Percentiles rank a stretch among this genome's conserved stretches.
Conservation (phyloP, 108 stramenopile genomes). For the Cyclotella choctawhatcheeana region DNA sequence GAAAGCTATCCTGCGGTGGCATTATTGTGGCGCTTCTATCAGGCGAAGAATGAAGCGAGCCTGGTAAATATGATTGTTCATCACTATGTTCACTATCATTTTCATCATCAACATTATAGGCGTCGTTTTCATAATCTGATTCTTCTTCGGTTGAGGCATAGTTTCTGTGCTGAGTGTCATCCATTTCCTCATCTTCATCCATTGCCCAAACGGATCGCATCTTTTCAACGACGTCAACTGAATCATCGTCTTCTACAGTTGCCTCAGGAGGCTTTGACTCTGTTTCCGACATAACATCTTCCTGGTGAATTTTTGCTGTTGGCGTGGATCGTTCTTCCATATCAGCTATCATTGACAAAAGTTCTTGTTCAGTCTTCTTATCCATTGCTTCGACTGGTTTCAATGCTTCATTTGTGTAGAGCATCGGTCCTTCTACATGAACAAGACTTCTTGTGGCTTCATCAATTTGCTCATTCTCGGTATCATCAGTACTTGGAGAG, state of each 20-base stretch:
- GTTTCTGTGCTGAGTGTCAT: not conserved
- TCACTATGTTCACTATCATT: slow-evolving; percentile 11
- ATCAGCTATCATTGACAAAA: slow-evolving; percentile 10
- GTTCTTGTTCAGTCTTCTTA: not conserved
- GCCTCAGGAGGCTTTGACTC: not conserved
- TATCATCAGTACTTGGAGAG: not conserved
- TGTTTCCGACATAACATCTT: not conserved
- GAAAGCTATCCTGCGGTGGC: slow-evolving; percentile 2
- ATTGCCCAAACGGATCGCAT: slow-evolving; percentile 20
- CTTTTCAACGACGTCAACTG: slow-evolving; percentile 19
- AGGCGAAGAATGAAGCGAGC: slow-evolving; percentile 17
- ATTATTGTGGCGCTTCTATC: not conserved
- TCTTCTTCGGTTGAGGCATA: slow-evolving; percentile 5
- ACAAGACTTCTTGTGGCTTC: not conserved
- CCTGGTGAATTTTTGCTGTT: not conserved
- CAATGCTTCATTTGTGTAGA: too few species aligned
- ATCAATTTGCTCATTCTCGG: not conserved
- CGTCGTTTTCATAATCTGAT: slow-evolving; percentile 14
- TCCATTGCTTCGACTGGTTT: slow-evolving; percentile 1
- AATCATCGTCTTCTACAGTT: not conserved
- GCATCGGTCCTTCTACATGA: too few species aligned
- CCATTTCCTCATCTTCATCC: slow-evolving; percentile 23
- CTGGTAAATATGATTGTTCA: slow-evolving; percentile 15
- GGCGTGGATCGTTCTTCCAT: slow-evolving; percentile 2
- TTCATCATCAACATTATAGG: slow-evolving; percentile 17